Percentiles rank a stretch among this genome's conserved stretches.
phyloP scores from a whole-genome alignment of 805 yeast genomes.

The Hagleromyces aurorensis region DNA sequence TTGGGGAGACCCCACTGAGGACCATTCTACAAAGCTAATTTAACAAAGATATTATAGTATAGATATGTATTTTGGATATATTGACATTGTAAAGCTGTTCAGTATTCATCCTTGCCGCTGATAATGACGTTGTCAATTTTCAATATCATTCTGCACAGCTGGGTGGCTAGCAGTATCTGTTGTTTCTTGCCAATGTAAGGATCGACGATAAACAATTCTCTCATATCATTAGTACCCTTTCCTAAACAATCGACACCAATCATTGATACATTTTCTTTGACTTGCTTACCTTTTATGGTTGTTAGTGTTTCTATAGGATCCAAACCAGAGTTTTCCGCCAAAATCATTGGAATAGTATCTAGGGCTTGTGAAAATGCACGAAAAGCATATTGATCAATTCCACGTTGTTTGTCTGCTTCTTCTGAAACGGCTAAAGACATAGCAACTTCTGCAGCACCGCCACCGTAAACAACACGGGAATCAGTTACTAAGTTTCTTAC shows the following conservation, averaged over 20 bases:
- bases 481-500: constrained; percentile 92
- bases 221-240: constrained; percentile 84
- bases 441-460: constrained; percentile 96
- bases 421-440: constrained; percentile 86
- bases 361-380: constrained; percentile 88
- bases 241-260: constrained; percentile 95
- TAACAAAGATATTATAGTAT: constrained; percentile 1
- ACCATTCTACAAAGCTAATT: constrained; percentile 1
- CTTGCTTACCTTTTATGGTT: constrained; percentile 74
- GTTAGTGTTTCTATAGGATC: constrained; percentile 90
- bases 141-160: constrained; percentile 93
- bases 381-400: constrained; percentile 97
- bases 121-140: constrained; percentile 95
- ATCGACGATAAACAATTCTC: constrained; percentile 87
- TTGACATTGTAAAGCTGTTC: constrained; percentile 1
- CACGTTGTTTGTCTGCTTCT: constrained; percentile 87
- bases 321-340: constrained; percentile 95
- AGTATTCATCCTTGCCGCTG: constrained; percentile 73
- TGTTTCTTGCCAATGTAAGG: constrained; percentile 97
- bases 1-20: background rate
- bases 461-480: constrained; percentile 95
- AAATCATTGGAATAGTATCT: constrained; percentile 86
- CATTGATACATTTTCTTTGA: constrained; percentile 56
- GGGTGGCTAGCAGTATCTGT: constrained; percentile 92
- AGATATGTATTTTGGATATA: no score